Evolutionary conservation across 2,329 filamentous ascomycete genomes (phyloP).

Genomic region (Ophiobolus disseminans): DNA sequence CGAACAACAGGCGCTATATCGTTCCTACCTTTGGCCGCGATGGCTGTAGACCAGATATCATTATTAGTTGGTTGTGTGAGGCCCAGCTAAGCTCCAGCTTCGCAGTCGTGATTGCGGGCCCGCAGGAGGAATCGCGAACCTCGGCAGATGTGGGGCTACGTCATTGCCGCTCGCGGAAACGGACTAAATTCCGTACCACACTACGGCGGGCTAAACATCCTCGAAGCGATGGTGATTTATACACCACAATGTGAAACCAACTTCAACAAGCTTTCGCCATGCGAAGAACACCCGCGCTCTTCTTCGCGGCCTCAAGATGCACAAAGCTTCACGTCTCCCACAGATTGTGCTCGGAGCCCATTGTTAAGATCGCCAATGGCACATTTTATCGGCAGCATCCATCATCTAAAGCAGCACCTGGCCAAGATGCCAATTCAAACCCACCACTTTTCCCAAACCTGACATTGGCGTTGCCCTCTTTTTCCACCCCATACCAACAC

Average conservation of each 20-base stretch:
- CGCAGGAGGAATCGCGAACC: conserved; percentile 18
- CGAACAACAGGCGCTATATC: neutral
- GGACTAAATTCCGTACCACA: conserved; percentile 25
- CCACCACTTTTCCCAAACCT: conserved; percentile 76
- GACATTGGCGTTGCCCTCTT: conserved; percentile 72
- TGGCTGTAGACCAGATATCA: conserved; percentile 51
- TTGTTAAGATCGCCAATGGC: conserved; percentile 61
- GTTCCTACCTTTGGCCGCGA: conserved; percentile 48
- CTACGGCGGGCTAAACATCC: conserved; percentile 17
- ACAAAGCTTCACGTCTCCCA: conserved; percentile 21
- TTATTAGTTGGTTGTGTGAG: conserved; percentile 21
- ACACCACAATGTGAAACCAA: conserved; percentile 2
- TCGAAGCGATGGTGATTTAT: conserved; percentile 6
- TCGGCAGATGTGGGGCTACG: conserved; percentile 33
- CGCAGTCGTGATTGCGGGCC: conserved; percentile 8
- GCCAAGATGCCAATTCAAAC: conserved; percentile 61
- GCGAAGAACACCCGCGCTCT: conserved; percentile 38
- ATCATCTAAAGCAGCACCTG: conserved; percentile 42
- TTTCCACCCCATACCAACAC: conserved; percentile 60
- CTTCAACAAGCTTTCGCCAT: conserved; percentile 29
- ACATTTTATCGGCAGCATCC: conserved; percentile 85
- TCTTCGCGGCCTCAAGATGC: conserved; percentile 38
- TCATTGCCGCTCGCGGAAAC: conserved; percentile 31
- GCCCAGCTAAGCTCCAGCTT: conserved; percentile 12
- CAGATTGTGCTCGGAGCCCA: conserved; percentile 30